Evolutionary conservation across 306 rosid genomes (phyloP).

Genomic region (Castanea mollissima): DNA sequence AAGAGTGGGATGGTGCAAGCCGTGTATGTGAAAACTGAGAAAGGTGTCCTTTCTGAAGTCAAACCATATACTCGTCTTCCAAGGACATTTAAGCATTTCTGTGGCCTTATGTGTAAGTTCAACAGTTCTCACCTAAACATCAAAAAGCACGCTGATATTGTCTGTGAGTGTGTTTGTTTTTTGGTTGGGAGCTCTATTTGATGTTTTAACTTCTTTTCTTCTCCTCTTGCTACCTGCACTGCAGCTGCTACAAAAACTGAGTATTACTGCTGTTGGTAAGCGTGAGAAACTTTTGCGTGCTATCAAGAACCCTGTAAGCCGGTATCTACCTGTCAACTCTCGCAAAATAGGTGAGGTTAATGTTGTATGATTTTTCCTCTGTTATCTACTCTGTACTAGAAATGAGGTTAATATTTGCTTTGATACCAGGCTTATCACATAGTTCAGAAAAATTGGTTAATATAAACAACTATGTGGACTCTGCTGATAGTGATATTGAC

Average conservation of each 20-base stretch:
- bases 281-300: slow-evolving; percentile 29
- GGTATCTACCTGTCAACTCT: slow-evolving; percentile 26
- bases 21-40: slow-evolving; percentile 37
- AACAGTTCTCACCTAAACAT: too few relatives aligned
- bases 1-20: slow-evolving; percentile 35
- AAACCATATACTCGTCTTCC: slow-evolving; percentile 39
- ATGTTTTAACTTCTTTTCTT: not conserved
- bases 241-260: slow-evolving; percentile 28
- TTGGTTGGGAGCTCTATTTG: not conserved
- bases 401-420: too few relatives aligned
- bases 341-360: slow-evolving; percentile 24
- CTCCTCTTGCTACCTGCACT: slow-evolving; percentile 14
- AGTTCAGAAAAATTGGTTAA: slow-evolving; percentile 31
- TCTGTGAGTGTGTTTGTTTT: not conserved
- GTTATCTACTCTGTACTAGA: too few relatives aligned
- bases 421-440: slow-evolving; percentile 33
- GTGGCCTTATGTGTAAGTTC: slow-evolving; percentile 34
- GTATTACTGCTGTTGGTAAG: slow-evolving; percentile 25
- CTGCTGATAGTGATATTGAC: not conserved
- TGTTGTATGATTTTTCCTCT: not conserved
- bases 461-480: slow-evolving; percentile 23
- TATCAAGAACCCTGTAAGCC: slow-evolving; percentile 22
- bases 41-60: slow-evolving; percentile 33
- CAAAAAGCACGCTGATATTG: not conserved
- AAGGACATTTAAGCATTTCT: slow-evolving; percentile 31